These are phyloP conservation scores for Colletotrichum chrysophilum DNA, from an alignment of 2,329 filamentous ascomycete genomes.

Conservation along the genomic window DNA sequence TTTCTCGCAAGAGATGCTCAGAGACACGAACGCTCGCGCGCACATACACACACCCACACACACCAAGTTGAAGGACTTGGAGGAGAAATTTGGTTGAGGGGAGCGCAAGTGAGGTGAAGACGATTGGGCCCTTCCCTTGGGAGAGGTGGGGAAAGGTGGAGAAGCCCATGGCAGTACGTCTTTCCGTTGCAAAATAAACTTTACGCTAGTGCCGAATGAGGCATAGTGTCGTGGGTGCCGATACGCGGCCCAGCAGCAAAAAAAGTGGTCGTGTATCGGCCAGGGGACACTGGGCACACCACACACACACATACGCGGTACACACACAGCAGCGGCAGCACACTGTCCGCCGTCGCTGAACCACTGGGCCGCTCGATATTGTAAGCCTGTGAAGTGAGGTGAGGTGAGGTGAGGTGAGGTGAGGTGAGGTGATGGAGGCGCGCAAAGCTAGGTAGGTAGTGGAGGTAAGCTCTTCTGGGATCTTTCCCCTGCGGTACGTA, in stretches of 20 bases:
- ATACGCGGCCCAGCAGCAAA: slow-evolving; percentile 15
- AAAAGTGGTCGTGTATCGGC: background rate
- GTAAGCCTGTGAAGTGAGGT: background rate
- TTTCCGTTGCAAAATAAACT: slow-evolving; percentile 12
- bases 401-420: background rate
- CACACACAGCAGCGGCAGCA: background rate
- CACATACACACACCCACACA: background rate
- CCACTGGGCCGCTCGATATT: background rate
- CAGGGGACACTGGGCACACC: background rate
- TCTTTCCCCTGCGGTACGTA: background rate
- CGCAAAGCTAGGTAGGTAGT: background rate
- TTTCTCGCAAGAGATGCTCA: background rate
- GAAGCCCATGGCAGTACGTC: background rate
- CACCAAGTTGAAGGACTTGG: background rate
- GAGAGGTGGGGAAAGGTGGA: background rate
- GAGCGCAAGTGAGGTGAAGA: background rate
- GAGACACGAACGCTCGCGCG: background rate
- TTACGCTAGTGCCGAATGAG: background rate
- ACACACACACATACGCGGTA: background rate
- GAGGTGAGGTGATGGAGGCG: background rate
- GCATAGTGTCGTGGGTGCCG: background rate
- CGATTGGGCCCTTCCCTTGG: background rate
- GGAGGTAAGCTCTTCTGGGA: background rate
- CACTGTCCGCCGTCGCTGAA: background rate
- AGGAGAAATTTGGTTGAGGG: background rate